Percentiles rank a stretch among this genome's conserved stretches.
Evolutionary conservation across 2,329 filamentous ascomycete species (phyloP).

Genomic region (Fulvia fulva): DNA sequence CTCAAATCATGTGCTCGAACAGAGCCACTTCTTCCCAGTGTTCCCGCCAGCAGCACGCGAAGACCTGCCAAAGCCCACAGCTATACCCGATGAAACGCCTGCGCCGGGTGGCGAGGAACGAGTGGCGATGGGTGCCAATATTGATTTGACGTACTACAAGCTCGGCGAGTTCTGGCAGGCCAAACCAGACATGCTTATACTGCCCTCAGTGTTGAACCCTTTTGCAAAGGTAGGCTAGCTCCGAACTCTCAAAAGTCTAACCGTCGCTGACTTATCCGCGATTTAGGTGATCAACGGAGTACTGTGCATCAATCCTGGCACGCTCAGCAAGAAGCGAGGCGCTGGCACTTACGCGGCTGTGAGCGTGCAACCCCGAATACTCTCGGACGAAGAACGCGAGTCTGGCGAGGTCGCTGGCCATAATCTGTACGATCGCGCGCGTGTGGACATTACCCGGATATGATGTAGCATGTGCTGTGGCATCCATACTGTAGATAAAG

Average conservation of each 20-base stretch:
- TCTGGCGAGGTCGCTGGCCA: conserved; percentile 62
- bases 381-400: conserved; percentile 56
- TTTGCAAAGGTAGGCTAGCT: conserved; percentile 71
- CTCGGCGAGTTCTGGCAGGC: conserved; percentile 87
- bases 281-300: conserved; percentile 82
- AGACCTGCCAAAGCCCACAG: conserved; percentile 55
- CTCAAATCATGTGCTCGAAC: conserved; percentile 75
- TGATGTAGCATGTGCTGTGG: conserved; percentile 29
- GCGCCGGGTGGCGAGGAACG: conserved; percentile 41
- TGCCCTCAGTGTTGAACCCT: conserved; percentile 76
- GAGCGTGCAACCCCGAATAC: conserved; percentile 62
- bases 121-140: conserved; percentile 65
- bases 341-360: conserved; percentile 83
- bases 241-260: background rate
- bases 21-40: conserved; percentile 84
- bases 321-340: conserved; percentile 75
- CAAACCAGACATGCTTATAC: conserved; percentile 76
- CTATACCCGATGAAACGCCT: conserved; percentile 41
- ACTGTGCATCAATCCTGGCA: conserved; percentile 84
- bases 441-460: conserved; percentile 84
- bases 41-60: conserved; percentile 74
- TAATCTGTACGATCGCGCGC: conserved; percentile 73
- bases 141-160: conserved; percentile 82
- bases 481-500: background rate
- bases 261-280: conserved; percentile 8